Base-by-base conservation (phyloP, 306 rosid genomes). In the Fragaria vesca region DNA sequence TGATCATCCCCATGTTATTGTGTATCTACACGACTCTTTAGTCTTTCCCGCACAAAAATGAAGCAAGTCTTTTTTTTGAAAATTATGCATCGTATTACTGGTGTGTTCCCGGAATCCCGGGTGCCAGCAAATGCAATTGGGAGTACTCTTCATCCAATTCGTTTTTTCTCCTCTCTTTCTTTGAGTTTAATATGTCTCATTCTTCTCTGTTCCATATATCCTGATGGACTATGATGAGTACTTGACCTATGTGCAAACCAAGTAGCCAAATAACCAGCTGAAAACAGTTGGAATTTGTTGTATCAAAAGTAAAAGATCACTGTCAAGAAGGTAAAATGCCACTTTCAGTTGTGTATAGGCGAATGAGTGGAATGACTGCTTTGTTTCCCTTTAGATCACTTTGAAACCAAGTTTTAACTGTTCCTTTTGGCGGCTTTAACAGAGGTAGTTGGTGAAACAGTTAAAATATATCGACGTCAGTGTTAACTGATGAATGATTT, bases 191-290 rank as follows among this genome's bases (percentile, higher is more conserved):
- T 38, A 5, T 38, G 42, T 38, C 42, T 38, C 40, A 5, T 5
- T 38, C 42, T 5, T 38, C 42, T 38, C 42, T 38, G 42, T 38
- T 38, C 42, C 42, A 38, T 38, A 5, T 38, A 38, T 32, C 36
- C 42, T 42, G 45, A 40, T 40, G 45, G 45, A 42, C 45, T 42
- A 8, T 42, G 45, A 42, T 42, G 45, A 7, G 45, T 47, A 47
- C 52, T 12, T 47, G n/a, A 54, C 57, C 40, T 76, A 8, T 66
- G 73, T 16, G 52, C 40, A 65, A 70, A 50, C 43, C 52, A 76
- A 76, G 73, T 6, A 36, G 30, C 73, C n/a, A 66, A 66, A n/a
- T 40, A 76, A 43, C 26, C 24, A 13, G 4, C 2, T 10, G 8
- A 3, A 13, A 12, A 57, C 18, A 12, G 50, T 36, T 38, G 13